Evolutionary conservation across 2,329 filamentous ascomycete genomes (phyloP).

Genomic region (Aphanocladium album): DNA sequence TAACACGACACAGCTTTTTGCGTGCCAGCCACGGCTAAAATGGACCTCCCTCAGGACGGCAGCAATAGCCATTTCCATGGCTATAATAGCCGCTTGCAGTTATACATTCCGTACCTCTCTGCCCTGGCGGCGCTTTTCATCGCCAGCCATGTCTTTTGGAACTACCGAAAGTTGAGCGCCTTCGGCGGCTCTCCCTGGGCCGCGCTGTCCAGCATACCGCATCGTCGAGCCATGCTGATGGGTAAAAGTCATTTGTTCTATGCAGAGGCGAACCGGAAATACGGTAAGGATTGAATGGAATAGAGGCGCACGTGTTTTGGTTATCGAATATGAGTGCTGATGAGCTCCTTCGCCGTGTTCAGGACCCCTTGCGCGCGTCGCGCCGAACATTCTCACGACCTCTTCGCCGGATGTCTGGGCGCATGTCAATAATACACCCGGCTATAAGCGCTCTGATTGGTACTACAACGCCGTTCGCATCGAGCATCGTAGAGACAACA

Average conservation of each 20-base stretch:
- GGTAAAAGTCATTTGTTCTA: constrained; percentile 23
- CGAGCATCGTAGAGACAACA: constrained; percentile 45
- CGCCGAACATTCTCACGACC: constrained; percentile 44
- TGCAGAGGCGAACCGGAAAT: constrained; percentile 20
- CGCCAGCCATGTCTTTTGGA: neutral
- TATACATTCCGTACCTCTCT: neutral
- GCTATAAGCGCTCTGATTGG: constrained; percentile 38
- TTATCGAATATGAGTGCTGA: constrained; percentile 21
- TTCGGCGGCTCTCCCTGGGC: constrained; percentile 21
- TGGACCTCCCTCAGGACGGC: neutral
- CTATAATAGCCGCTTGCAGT: neutral
- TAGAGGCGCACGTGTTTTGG: neutral
- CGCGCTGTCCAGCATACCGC: constrained; percentile 20
- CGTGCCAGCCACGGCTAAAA: neutral
- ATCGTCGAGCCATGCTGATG: constrained; percentile 21
- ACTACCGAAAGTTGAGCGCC: constrained; percentile 17
- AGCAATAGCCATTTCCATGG: neutral
- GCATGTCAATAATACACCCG: constrained; percentile 36
- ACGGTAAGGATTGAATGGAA: constrained; percentile 21
- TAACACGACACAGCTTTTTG: neutral
- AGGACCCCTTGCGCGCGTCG: constrained; percentile 30
- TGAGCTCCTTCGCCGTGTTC: neutral
- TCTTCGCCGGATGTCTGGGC: constrained; percentile 43
- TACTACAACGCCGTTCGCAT: constrained; percentile 42
- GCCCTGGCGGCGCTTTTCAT: neutral